Evolutionary conservation across 768 basidiomycete species (phyloP).

Genomic region (Baorangia bicolor): DNA sequence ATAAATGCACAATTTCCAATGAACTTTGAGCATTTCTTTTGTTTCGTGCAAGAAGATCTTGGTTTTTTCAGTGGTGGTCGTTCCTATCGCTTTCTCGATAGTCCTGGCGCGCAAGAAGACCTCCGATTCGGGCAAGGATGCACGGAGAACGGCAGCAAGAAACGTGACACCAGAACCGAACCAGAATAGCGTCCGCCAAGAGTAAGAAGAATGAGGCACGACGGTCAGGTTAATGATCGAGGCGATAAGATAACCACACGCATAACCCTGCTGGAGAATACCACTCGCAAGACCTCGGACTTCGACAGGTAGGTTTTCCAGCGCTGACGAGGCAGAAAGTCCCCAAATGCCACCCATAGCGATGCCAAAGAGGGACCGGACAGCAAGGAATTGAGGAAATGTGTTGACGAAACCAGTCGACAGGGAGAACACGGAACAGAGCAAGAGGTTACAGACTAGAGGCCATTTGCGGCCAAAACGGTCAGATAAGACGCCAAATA

Average conservation of each 20-base stretch:
- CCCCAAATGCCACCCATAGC: constrained; percentile 94
- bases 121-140: constrained; percentile 73
- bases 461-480: constrained; percentile 96
- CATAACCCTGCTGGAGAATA: constrained; percentile 86
- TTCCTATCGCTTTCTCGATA: constrained; percentile 44
- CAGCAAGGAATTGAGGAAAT: constrained; percentile 74
- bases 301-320: constrained; percentile 88
- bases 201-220: constrained; percentile 34
- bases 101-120: constrained; percentile 68
- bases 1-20: constrained; percentile 85
- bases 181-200: constrained; percentile 86
- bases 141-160: constrained; percentile 66
- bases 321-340: constrained; percentile 72
- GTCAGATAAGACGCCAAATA: constrained; percentile 86
- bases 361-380: constrained; percentile 81
- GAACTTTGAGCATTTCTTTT: constrained; percentile 69
- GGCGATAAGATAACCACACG: constrained; percentile 81
- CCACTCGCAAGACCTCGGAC: constrained; percentile 84
- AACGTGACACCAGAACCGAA: constrained; percentile 66
- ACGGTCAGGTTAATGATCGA: constrained; percentile 78
- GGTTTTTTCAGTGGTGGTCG: constrained; percentile 50
- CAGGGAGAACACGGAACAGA: constrained; percentile 72
- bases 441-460: constrained; percentile 68
- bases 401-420: constrained; percentile 79
- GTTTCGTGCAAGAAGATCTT: constrained; percentile 72